Base-by-base conservation (phyloP, 306 rosid genomes). In the Inga laurina region DNA sequence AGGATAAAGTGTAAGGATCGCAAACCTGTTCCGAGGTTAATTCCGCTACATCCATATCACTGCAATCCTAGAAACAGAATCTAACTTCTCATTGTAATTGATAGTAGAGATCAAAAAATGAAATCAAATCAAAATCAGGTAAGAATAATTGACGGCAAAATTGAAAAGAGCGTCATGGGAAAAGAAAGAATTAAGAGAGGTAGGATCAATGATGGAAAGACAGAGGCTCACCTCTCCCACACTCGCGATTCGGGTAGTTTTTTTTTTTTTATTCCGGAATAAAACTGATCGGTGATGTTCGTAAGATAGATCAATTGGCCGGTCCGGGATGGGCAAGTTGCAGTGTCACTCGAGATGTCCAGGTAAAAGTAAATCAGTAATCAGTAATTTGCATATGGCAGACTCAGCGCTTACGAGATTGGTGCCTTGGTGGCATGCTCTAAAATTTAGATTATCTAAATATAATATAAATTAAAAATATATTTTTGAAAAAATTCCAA, bases 11-110 rank as follows among this genome's bases (percentile, higher is more conserved):
- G 71, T 32, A 34, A 32, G 70, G 85, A 89, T 84, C 84, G 66
- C 84, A 21, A 83, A 93, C 99, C 97, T 93, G 94, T 73, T 96
- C 98, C 41, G 92, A 82, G 92, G 89, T 86, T 81, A 93, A 91
- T 87, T 91, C 98, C 67, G 93, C 94, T 22, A 90, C 97, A 82
- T 96, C 96, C 90, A 90, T 92, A 84, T 77, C 74, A 57, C 72
- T 15, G 30, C 79, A 83, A 69, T 79, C 84, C 85, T 88, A 80
- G 84, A 83, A 80, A 0, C 32, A 30, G 44, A 75, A 78, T 46
- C 43, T 83, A 52, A 75, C 39, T 32, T 35, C 72, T 56, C 82
- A 78, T 78, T 79, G 24, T 75, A 64, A 64, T 65, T 37, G 68
- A 65, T 14, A 45, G 70, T 51, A 66, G 64, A 48, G 51, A 81